These are phyloP conservation scores for Amaranthus palmeri DNA, from an alignment of 148 eudicot genomes.

Conservation along the genomic window DNA sequence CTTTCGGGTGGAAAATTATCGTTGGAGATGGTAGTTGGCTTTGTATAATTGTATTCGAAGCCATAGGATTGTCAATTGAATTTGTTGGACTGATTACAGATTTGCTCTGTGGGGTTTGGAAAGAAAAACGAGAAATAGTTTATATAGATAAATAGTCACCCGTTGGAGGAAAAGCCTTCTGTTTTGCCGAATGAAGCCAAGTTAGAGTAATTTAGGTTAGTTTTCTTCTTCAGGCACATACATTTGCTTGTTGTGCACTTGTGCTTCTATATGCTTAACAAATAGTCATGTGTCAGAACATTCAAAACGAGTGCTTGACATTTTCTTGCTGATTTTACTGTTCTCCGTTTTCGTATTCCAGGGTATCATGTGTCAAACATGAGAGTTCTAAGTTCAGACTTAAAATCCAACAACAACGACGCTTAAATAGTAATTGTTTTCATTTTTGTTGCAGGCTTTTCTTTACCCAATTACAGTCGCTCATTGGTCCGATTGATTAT, in stretches of 20 bases:
- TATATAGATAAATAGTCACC: no score
- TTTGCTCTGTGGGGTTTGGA: no score
- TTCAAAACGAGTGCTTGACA: not conserved
- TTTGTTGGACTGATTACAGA: no score
- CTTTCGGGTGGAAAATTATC: no score
- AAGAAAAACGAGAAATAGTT: no score
- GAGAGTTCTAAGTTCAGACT: not conserved
- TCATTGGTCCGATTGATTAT: constrained; percentile 39
- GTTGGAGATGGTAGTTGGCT: no score
- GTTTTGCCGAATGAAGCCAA: not conserved
- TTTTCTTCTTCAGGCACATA: not conserved
- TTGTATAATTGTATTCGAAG: no score
- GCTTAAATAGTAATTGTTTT: not conserved
- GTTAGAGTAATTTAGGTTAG: not conserved
- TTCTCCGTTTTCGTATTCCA: no score
- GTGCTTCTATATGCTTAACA: not conserved
- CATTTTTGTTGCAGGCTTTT: constrained; percentile 66
- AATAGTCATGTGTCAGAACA: not conserved
- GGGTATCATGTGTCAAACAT: not conserved
- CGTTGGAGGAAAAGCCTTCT: no score
- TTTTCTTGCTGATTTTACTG: not conserved
- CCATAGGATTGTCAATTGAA: no score
- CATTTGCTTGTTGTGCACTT: not conserved
- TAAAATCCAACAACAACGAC: not conserved
- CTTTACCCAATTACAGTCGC: constrained; percentile 48